Base-by-base conservation (phyloP, 2,329 filamentous ascomycete species). In the Colletotrichum noveboracense region DNA sequence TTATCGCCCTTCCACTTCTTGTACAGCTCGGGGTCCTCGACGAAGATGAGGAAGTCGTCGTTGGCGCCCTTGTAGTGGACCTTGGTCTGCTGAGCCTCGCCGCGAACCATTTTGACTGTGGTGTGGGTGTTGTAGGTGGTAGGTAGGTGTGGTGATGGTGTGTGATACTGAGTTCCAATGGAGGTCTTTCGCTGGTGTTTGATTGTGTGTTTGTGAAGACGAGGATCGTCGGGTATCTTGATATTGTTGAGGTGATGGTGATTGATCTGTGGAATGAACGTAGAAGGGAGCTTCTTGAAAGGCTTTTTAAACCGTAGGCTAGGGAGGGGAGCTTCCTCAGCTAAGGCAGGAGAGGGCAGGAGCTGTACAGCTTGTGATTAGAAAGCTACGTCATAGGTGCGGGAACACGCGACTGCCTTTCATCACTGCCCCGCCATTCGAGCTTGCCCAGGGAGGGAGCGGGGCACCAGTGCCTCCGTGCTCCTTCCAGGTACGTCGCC, bases 1-100 rank as follows among this genome's bases (percentile, higher is more conserved):
- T 91, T 93, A 88, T 98, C 96, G 6, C 84, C 87, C 88, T 93
- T 92, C 96, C 96, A 98, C 85, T 96, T 93, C 85, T 94, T 89
- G 81, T 95, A 92, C 65, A 90, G 88, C 76, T 94, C 87, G 70
- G 84, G 79, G 79, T 91, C 90, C 78, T 92, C 91, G 66, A 92
- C 83, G 79, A 92, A 91, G 83, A 92, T 84, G 82, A 92, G 81
- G 81, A 90, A 92, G 84, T 92, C 90, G 43, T 92, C 90, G 36
- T 86, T 83, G 74, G 82, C 78, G 87, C 95, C 95, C 91, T 96
- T 94, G 93, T 92, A 96, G 91, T 96, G 94, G 87, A 98, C 91
- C 89, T 97, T 97, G 87, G 89, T 89, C 85, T 93, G 91, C 76
- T 85, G 84, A 78, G 90, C 89, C 87, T 95, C 94, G 87, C 93